Conservation (phyloP, 257 asterid species). For the Jacaranda copaia region DNA sequence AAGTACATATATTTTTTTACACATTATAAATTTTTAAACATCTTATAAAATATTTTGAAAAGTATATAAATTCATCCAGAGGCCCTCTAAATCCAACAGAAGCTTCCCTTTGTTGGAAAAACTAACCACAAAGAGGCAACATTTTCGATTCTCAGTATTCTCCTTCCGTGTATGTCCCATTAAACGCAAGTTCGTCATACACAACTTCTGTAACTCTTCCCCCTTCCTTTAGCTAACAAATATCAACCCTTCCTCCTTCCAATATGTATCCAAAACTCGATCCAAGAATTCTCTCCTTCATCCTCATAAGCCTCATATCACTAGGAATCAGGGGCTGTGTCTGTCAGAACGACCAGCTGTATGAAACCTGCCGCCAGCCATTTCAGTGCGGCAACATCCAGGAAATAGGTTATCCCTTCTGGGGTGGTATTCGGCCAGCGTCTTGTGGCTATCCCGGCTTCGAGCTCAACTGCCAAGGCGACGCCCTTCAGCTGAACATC, state of each 20-base stretch:
- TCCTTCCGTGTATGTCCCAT: background rate
- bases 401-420: slow-evolving; percentile 58
- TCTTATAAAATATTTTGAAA: too few relatives aligned
- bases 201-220: background rate
- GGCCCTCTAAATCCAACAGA: slow-evolving; percentile 46
- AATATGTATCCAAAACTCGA: background rate
- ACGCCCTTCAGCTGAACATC: slow-evolving; percentile 32
- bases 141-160: slow-evolving; percentile 29
- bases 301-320: slow-evolving; percentile 30
- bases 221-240: background rate
- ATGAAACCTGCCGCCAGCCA: slow-evolving; percentile 34
- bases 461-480: slow-evolving; percentile 44
- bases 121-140: background rate
- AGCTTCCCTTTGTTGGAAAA: slow-evolving; percentile 49
- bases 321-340: slow-evolving; percentile 32
- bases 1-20: too few relatives aligned
- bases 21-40: too few relatives aligned
- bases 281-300: background rate
- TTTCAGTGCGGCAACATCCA: slow-evolving; percentile 38
- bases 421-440: slow-evolving; percentile 43
- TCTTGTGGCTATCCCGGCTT: slow-evolving; percentile 71
- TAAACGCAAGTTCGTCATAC: background rate
- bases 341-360: slow-evolving; percentile 41
- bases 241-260: background rate
- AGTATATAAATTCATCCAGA: too few relatives aligned